Evolutionary conservation across 1,284 basidiomycete genomes (phyloP).

Genomic region (Heterobasidion irregulare): DNA sequence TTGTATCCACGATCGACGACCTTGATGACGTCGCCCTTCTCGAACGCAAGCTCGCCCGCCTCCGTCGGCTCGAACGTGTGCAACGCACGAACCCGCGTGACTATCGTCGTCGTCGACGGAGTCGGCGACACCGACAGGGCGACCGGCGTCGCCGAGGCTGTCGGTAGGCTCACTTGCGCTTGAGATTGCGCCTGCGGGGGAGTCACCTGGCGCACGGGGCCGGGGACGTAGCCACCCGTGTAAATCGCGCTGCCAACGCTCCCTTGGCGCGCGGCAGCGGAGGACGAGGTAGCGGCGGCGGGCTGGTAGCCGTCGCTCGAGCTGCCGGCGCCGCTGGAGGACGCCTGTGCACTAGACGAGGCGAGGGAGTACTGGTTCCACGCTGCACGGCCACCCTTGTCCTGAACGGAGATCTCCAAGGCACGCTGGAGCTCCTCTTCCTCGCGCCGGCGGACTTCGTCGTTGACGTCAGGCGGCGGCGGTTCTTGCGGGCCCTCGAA

Average conservation of each 20-base stretch:
- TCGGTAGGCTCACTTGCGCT: conserved; percentile 15
- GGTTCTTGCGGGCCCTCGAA: conserved; percentile 62
- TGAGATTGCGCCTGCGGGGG: conserved; percentile 15
- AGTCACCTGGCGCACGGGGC: conserved; percentile 13
- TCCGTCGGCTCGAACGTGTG: conserved; percentile 89
- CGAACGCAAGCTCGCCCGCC: conserved; percentile 87
- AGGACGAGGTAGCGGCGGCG: conserved; percentile 11
- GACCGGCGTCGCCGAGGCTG: conserved; percentile 25
- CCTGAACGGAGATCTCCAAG: conserved; percentile 82
- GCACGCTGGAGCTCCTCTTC: conserved; percentile 91
- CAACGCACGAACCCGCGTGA: conserved; percentile 84
- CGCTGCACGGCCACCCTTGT: conserved; percentile 69
- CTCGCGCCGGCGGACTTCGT: conserved; percentile 75
- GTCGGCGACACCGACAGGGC: conserved; percentile 9
- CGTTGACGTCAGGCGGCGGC: conserved; percentile 63
- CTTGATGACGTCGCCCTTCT: conserved; percentile 92
- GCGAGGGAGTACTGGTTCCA: conserved; percentile 36
- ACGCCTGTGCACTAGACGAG: conserved; percentile 20
- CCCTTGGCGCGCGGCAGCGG: conserved; percentile 15
- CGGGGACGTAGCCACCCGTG: conserved; percentile 22
- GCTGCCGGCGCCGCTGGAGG: conserved; percentile 33
- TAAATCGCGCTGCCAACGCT: conserved; percentile 12
- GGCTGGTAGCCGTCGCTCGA: conserved; percentile 23
- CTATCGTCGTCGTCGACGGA: conserved; percentile 27
- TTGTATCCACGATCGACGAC: conserved; percentile 94